Base-by-base conservation (phyloP, 352 stramenopile genomes). In the Phytophthora agathidicida region DNA sequence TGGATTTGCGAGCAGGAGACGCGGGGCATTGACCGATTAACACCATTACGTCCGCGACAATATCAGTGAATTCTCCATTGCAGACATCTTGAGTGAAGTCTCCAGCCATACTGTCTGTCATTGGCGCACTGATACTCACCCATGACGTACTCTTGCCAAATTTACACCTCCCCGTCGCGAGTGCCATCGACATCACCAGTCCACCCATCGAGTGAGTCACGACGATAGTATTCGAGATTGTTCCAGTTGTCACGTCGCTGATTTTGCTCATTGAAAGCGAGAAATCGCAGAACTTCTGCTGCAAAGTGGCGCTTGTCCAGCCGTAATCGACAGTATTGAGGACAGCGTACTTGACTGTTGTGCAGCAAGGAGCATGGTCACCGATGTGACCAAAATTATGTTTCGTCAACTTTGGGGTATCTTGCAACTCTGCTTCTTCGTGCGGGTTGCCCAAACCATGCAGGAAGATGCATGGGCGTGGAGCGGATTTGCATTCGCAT, bases 151-250 rank as follows among this genome's bases (percentile, higher is more conserved):
- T 64, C 3, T 43, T 10, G 5, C 43, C 41, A 17, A 68, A 41
- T 9, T 33, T 53, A 23, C 60, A 68, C 26, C 27, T 55, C 20
- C 41, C 47, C 0, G 33, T 64, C 1, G 60, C 60, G 7, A 68
- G 24, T 14, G 60, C 52, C 17, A 9, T 37, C 0, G 60, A 44
- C 33, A 68, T 48, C 16, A 53, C 38, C n/a, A 68, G 32, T 9
- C 60, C 60, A 9, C 60, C 52, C 60, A 68, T 68, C 5, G 60
- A 68, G 22, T 68, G 60, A 5, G 60, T 64, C 14, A 68, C 45
- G 5, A 68, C 19, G 24, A 68, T 68, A 2, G 52, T 68, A 16
- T 68, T 22, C 4, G 30, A 7, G n/a, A 68, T 55, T 9, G 19
- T 64, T 6, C 32, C 14, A 11, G 52, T 26, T 5, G 24, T 2